Evolutionary conservation across 257 asterid genomes (phyloP).

Genomic region (Salvia rosmarinus): DNA sequence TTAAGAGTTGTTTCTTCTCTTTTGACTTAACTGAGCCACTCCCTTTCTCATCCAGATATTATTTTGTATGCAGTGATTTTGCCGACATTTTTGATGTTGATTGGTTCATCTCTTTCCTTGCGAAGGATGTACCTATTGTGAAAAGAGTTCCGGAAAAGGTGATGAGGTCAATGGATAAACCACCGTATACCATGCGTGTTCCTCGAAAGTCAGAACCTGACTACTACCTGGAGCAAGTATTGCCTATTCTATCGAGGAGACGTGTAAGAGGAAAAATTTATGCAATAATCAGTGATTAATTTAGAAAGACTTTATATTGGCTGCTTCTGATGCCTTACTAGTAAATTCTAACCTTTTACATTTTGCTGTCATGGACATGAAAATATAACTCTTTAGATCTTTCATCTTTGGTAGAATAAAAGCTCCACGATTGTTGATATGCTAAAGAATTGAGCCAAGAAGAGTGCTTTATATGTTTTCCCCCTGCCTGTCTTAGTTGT

Average conservation of each 20-base stretch:
- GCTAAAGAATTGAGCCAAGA: constrained; percentile 25
- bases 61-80: constrained; percentile 77
- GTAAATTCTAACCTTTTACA: neutral
- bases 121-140: constrained; percentile 83
- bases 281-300: constrained; percentile 21
- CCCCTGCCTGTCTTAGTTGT: neutral
- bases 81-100: constrained; percentile 82
- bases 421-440: constrained; percentile 9
- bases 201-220: constrained; percentile 98
- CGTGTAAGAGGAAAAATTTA: constrained; percentile 59
- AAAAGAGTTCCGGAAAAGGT: constrained; percentile 95
- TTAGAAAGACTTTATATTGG: constrained; percentile 4
- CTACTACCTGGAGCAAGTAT: constrained; percentile 93
- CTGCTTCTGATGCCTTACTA: constrained; percentile 12
- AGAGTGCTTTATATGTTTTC: constrained; percentile 19
- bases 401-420: constrained; percentile 10
- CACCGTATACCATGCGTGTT: constrained; percentile 99
- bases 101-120: constrained; percentile 94
- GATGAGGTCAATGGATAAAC: constrained; percentile 98
- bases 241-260: constrained; percentile 89
- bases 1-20: neutral
- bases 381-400: neutral
- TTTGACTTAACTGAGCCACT: constrained; percentile 3
- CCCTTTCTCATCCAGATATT: constrained; percentile 37
- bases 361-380: constrained; percentile 18